Base-by-base conservation (phyloP, 345 rosid genomes). In the Hibiscus mutabilis region DNA sequence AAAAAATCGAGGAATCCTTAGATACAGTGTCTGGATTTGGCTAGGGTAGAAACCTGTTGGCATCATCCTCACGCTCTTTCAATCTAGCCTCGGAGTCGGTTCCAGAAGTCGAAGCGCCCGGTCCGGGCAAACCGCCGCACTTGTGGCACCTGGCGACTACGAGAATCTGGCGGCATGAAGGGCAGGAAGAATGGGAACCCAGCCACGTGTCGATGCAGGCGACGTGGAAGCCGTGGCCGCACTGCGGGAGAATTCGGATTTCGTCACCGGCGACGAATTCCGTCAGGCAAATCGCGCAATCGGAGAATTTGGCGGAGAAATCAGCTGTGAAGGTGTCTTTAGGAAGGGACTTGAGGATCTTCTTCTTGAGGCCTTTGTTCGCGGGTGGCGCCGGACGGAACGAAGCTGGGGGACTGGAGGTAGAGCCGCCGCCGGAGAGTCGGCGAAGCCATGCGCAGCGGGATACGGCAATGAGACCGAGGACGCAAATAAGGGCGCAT, bases 381-480 rank as follows among this genome's bases (percentile, higher is more conserved):
- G 97, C 91, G 0, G 82, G 78, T 27, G 91, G 69, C 11, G 83
- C 52, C 15, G 82, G 71, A 2, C 84, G 74, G 53, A 77, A 22
- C 6, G 74, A 56, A 2, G 57, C 56, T 40, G 62, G 12, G 12
- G 74, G 76, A 6, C 68, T 1, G 68, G 65, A 27, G 58, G 64
- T 35, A 51, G 79, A 71, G 10, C 73, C 55, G 67, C 86, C 74
- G 69, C 73, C 75, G 69, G 88, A 83, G 31, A 84, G 52, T 42
- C 96, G 91, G 66, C 98, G 93, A 60, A 94, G 86, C 97, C 98
- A 93, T 44, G 88, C 90, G 78, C 98, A 91, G 35, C 95, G 88
- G 12, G 96, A 92, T 25, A 89, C 93, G 22, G 92, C 91, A 52
- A 90, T 61, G 76, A 95, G 88, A 33, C 99, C 99, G 25, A 95